Base-by-base conservation (phyloP, 2,329 filamentous ascomycete genomes). In the Calonectria multiphialidica region DNA sequence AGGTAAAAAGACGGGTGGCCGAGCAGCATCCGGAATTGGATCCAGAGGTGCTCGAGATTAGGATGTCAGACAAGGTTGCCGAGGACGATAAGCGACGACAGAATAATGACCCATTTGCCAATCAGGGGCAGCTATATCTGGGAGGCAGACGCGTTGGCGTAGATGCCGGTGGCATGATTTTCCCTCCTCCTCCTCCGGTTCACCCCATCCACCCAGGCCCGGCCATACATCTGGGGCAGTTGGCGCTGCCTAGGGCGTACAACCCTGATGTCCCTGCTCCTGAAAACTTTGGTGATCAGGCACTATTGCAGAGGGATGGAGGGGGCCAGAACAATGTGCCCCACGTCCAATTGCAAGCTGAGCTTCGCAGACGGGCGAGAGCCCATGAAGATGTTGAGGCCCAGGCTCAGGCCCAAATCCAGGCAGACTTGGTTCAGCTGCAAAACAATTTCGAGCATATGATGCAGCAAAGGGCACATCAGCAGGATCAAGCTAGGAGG, bases 1-100 rank as follows among this genome's bases (percentile, higher is more conserved):
- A 86, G 47, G 90, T 90, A 1, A 87, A 90, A 25, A 86, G 88
- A 50, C 88, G 88, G 77, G 84, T 92, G 4, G 83, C 87, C 16
- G 84, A 87, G 25, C 87, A 91, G 37, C 89, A 95, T 73, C 93
- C 93, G 0, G 85, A 88, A 5, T 79, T 95, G n/a, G 80, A 88
- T 1, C 86, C 88, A 28, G 87, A 90, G 10, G 83, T 89, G 44
- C 84, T 95, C 16, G 85, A 89, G 53, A 87, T 95, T 74, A 86
- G 88, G 44, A 82, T 93, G 57, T 92, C 92, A 0, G 86, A 91
- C 2, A 80, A 81, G 4, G 88, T 92, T 1, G 79, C 82, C 18
- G 77, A 85, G 44, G 86, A 88, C 61, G 87, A 88, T 28, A 66
- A 77, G 59, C 71, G 69, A 8, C 82, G 81, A 21, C 75, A 57